phyloP scores from a whole-genome alignment of 495 filamentous ascomycete species.

The Cercophora scortea region DNA sequence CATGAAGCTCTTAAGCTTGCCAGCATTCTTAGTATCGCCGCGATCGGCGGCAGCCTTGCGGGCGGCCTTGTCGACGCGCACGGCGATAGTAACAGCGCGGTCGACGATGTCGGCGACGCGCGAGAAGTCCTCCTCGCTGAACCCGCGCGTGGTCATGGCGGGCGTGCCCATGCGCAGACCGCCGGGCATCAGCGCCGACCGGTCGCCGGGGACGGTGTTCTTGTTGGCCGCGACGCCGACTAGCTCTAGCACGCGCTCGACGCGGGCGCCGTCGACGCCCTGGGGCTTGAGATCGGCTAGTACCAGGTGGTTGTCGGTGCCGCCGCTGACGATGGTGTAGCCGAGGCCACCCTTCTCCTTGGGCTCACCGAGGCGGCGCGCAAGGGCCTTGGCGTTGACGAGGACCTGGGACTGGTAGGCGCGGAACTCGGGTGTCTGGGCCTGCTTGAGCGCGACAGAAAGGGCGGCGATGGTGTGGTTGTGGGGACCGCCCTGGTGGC shows the following conservation, averaged over 20 bases:
- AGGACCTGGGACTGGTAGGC: constrained; percentile 84
- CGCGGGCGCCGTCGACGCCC: constrained; percentile 82
- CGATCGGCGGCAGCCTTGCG: constrained; percentile 67
- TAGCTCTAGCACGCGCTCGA: constrained; percentile 89
- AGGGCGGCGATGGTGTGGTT: constrained; percentile 98
- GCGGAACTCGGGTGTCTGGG: constrained; percentile 80
- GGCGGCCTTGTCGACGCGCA: constrained; percentile 73
- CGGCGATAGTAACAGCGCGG: constrained; percentile 76
- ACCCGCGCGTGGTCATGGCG: constrained; percentile 94
- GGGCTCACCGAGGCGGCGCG: constrained; percentile 60
- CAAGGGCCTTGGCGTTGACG: constrained; percentile 79
- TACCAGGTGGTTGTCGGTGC: constrained; percentile 95
- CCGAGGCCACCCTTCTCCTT: constrained; percentile 71
- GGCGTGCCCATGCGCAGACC: constrained; percentile 90
- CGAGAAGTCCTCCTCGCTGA: constrained; percentile 77
- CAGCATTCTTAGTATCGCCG: constrained; percentile 65
- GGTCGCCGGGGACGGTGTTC: constrained; percentile 96
- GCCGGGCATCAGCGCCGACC: constrained; percentile 83
- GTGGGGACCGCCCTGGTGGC: constrained; percentile 95
- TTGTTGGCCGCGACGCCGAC: constrained; percentile 96
- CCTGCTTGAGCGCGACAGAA: constrained; percentile 87
- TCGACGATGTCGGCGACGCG: constrained; percentile 92
- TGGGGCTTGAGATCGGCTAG: constrained; percentile 91
- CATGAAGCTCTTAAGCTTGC: constrained; percentile 74
- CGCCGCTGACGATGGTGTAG: constrained; percentile 85